Evolutionary conservation across 306 rosid genomes (phyloP).

Genomic region (Calophaca sinica): DNA sequence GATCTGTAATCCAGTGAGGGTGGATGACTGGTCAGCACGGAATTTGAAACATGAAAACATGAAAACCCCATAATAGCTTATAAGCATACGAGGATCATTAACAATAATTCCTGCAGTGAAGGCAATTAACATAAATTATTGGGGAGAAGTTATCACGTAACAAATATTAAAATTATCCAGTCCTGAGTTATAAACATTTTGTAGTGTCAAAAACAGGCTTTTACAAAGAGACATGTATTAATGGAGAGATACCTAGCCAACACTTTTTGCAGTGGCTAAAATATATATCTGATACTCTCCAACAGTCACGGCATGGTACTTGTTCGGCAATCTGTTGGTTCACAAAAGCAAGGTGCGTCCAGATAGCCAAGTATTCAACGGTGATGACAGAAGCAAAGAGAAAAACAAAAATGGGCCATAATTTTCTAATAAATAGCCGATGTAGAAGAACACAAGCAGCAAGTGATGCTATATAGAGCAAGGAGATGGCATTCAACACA

Average conservation of each 20-base stretch:
- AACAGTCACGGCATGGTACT: conserved; percentile 76
- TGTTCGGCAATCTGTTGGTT: conserved; percentile 51
- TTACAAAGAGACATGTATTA: conserved; percentile 35
- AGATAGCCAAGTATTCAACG: conserved; percentile 80
- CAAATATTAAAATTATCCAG: conserved; percentile 22
- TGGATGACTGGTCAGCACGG: conserved; percentile 75
- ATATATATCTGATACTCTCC: conserved; percentile 65
- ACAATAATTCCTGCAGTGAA: conserved; percentile 71
- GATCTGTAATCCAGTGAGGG: conserved; percentile 63
- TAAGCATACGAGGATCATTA: conserved; percentile 82
- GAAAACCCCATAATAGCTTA: conserved; percentile 83
- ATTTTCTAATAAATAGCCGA: conserved; percentile 63
- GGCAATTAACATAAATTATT: conserved; percentile 34
- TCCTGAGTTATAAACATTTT: conserved; percentile 30
- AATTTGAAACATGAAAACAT: conserved; percentile 93
- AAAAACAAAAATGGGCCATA: conserved; percentile 82
- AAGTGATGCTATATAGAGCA: conserved; percentile 75
- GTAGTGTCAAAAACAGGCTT: conserved; percentile 16
- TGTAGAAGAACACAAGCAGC: conserved; percentile 80
- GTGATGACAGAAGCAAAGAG: conserved; percentile 80
- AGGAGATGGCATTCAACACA: conserved; percentile 77
- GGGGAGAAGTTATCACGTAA: conserved; percentile 26
- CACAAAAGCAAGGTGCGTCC: conserved; percentile 62
- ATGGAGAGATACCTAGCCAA: conserved; percentile 80
- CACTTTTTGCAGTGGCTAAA: conserved; percentile 78